Evolutionary conservation across 2,329 filamentous ascomycete genomes (phyloP).

Genomic region (Colletotrichum sp.): DNA sequence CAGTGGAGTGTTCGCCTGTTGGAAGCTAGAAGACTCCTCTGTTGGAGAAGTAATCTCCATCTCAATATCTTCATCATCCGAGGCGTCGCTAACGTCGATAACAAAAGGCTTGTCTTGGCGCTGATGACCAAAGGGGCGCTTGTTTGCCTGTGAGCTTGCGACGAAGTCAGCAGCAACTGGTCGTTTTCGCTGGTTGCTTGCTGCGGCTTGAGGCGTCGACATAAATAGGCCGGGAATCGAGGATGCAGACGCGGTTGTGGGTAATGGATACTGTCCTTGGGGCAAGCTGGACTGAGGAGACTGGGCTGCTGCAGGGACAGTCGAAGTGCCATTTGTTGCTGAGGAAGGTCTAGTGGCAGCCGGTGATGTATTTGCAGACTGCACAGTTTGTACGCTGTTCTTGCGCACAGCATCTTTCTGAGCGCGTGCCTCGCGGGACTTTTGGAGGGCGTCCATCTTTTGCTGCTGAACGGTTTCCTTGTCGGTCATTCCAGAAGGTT

Average conservation of each 20-base stretch:
- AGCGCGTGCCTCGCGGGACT: conserved; percentile 52
- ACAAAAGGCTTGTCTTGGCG: conserved; percentile 69
- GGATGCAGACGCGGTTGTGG: conserved; percentile 11
- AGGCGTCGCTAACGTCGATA: conserved; percentile 82
- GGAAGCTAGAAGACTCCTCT: conserved; percentile 41
- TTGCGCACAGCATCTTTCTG: conserved; percentile 33
- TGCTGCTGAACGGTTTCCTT: conserved; percentile 77
- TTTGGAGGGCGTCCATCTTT: conserved; percentile 78
- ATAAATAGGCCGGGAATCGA: conserved; percentile 43
- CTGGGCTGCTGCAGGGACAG: not conserved
- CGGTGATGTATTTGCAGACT: not conserved
- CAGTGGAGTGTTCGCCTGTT: conserved; percentile 32
- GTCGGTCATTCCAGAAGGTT: conserved; percentile 51
- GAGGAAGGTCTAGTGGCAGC: not conserved
- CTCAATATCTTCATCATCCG: conserved; percentile 65
- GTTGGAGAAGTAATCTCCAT: conserved; percentile 69
- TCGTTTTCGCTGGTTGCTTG: conserved; percentile 39
- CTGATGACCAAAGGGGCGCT: conserved; percentile 67
- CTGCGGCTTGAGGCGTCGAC: conserved; percentile 29
- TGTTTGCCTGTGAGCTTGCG: conserved; percentile 52
- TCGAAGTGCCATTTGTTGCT: not conserved
- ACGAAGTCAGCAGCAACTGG: conserved; percentile 74
- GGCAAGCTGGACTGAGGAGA: not conserved
- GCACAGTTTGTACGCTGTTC: not conserved
- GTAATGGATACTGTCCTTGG: not conserved